Conservation (phyloP, 116 monocot genomes). For the Posidonia oceanica region DNA sequence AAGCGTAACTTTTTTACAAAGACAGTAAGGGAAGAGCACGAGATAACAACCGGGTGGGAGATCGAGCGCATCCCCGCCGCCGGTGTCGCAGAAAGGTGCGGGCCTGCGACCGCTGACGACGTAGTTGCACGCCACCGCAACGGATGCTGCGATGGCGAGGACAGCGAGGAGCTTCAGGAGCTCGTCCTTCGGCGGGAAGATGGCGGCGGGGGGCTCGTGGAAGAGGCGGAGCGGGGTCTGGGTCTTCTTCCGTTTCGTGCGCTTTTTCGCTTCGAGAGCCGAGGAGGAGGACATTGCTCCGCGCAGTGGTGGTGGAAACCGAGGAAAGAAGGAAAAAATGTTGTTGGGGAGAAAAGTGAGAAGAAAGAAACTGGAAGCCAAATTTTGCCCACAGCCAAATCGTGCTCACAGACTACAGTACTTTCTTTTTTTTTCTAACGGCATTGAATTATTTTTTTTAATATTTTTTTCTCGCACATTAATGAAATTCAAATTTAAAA, state of each 20-base stretch:
- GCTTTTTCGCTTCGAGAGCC: constrained; percentile 11
- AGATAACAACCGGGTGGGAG: constrained; percentile 13
- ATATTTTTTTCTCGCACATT: no score
- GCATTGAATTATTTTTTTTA: no score
- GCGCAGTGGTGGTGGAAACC: background rate
- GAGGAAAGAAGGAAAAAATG: background rate
- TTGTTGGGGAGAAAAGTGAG: no score
- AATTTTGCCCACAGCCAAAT: no score
- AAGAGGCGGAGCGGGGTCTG: constrained; percentile 7
- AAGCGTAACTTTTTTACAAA: background rate
- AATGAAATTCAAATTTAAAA: no score
- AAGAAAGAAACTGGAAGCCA: no score
- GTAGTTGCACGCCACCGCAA: constrained; percentile 42
- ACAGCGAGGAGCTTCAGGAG: constrained; percentile 37
- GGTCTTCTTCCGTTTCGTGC: constrained; percentile 11
- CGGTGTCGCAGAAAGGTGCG: constrained; percentile 65
- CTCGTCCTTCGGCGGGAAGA: constrained; percentile 56
- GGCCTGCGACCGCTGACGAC: constrained; percentile 23
- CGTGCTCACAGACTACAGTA: no score
- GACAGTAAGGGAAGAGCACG: background rate
- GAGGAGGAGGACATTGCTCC: background rate
- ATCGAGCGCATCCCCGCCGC: background rate
- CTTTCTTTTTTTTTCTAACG: no score
- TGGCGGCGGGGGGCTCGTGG: constrained; percentile 21
- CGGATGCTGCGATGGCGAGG: constrained; percentile 40